Conservation (phyloP, 192 early-diverging fungal species). For the Dispira simplex region DNA sequence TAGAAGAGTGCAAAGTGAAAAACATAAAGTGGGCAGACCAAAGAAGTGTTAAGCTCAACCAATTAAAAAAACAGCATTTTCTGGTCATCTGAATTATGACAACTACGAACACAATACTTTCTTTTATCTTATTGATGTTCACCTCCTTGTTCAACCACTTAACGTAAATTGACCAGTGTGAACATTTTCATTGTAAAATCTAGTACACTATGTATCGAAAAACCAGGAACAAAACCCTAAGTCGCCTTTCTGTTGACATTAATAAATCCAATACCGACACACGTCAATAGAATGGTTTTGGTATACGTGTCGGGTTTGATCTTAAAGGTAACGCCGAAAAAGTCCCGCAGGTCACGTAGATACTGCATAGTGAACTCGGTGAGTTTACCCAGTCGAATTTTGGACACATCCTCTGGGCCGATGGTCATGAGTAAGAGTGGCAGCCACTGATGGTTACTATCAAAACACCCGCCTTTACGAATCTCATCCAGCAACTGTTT, state of each 20-base stretch:
- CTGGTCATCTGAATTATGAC: too few relatives aligned
- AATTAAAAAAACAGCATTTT: too few relatives aligned
- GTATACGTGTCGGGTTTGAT: conserved; percentile 60
- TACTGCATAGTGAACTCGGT: conserved; percentile 88
- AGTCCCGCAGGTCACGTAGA: conserved; percentile 74
- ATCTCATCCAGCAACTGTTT: conserved; percentile 75
- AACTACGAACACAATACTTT: too few relatives aligned
- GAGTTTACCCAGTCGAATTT: conserved; percentile 69
- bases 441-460: conserved; percentile 77
- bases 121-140: too few relatives aligned
- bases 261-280: conserved; percentile 75
- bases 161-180: too few relatives aligned
- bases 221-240: conserved; percentile 15
- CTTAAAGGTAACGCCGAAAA: conserved; percentile 89
- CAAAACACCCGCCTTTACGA: conserved; percentile 77
- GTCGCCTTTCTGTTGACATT: conserved; percentile 84
- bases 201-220: too few relatives aligned
- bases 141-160: too few relatives aligned
- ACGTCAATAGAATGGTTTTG: conserved; percentile 61
- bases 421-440: conserved; percentile 73
- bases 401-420: conserved; percentile 85
- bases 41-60: too few relatives aligned
- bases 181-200: too few relatives aligned
- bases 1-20: too few relatives aligned
- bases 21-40: too few relatives aligned